Evolutionary conservation across 805 yeast genomes (phyloP).

Genomic region (Starmera quercuum): DNA sequence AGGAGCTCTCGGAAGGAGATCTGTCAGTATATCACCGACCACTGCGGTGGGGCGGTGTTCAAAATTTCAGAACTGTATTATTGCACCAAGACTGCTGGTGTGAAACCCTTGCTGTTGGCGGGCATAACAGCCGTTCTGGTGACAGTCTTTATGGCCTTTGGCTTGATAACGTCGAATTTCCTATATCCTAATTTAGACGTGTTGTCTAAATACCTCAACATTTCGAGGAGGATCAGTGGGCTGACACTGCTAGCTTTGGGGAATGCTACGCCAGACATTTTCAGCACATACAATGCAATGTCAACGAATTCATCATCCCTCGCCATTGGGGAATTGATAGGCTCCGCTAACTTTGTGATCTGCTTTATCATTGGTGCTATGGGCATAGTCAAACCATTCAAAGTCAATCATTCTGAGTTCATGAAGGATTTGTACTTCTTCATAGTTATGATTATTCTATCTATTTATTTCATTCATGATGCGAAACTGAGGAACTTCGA

Average conservation of each 20-base stretch:
- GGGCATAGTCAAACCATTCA: constrained; percentile 59
- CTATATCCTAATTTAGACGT: constrained; percentile 71
- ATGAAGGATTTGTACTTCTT: constrained; percentile 57
- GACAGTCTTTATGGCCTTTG: constrained; percentile 53
- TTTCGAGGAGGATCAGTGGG: constrained; percentile 78
- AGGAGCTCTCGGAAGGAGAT: not conserved
- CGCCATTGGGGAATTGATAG: constrained; percentile 87
- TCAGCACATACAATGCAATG: constrained; percentile 81
- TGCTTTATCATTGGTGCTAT: constrained; percentile 77
- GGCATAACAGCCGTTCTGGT: constrained; percentile 6
- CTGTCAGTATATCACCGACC: constrained; percentile 2
- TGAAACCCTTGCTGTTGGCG: not conserved
- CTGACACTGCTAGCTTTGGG: constrained; percentile 85
- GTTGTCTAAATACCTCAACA: constrained; percentile 50
- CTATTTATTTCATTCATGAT: constrained; percentile 46
- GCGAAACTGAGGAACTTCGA: constrained; percentile 48
- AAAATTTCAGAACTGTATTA: constrained; percentile 2
- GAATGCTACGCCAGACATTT: constrained; percentile 86
- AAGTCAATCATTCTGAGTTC: constrained; percentile 45
- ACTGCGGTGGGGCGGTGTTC: constrained; percentile 3
- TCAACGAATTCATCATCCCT: constrained; percentile 59
- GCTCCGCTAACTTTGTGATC: constrained; percentile 79
- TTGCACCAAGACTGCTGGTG: not conserved
- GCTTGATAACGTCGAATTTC: constrained; percentile 74
- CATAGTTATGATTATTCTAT: constrained; percentile 36